phyloP scores from a whole-genome alignment of 768 basidiomycete species.

The Hypholoma sublateritium region DNA sequence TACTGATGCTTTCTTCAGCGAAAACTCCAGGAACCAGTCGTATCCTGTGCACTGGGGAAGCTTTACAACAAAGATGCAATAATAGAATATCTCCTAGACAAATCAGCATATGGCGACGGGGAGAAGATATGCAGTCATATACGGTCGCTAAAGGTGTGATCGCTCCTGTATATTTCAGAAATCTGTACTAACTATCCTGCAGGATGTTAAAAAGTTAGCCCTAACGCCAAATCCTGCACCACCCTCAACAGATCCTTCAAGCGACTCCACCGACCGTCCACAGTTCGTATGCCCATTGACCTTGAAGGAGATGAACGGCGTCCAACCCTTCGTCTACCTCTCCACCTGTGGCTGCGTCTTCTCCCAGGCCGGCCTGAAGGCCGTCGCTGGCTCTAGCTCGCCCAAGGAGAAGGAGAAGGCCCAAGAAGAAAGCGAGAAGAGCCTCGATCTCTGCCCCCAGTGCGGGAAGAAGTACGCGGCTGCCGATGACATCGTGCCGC shows the following conservation, averaged over 20 bases:
- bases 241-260: constrained; percentile 33
- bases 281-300: constrained; percentile 91
- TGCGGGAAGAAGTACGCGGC: constrained; percentile 71
- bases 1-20: constrained; percentile 41
- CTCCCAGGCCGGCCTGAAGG: constrained; percentile 79
- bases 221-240: constrained; percentile 75
- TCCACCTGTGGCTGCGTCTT: constrained; percentile 89
- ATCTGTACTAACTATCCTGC: neutral
- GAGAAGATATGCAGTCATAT: constrained; percentile 92
- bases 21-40: constrained; percentile 85
- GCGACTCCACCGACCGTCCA: constrained; percentile 43
- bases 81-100: constrained; percentile 86
- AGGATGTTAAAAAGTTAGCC: constrained; percentile 86
- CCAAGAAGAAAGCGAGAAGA: constrained; percentile 17
- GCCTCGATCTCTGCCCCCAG: constrained; percentile 69
- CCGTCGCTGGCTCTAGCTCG: constrained; percentile 44
- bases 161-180: neutral
- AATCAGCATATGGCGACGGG: constrained; percentile 84
- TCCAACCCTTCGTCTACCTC: constrained; percentile 85
- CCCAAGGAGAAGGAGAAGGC: constrained; percentile 31
- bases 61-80: constrained; percentile 96
- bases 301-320: constrained; percentile 93
- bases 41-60: constrained; percentile 90
- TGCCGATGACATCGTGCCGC: constrained; percentile 48
- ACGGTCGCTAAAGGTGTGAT: constrained; percentile 79